These are phyloP conservation scores for Meira nashicola DNA, from an alignment of 1,284 basidiomycete genomes.

Conservation along the genomic window DNA sequence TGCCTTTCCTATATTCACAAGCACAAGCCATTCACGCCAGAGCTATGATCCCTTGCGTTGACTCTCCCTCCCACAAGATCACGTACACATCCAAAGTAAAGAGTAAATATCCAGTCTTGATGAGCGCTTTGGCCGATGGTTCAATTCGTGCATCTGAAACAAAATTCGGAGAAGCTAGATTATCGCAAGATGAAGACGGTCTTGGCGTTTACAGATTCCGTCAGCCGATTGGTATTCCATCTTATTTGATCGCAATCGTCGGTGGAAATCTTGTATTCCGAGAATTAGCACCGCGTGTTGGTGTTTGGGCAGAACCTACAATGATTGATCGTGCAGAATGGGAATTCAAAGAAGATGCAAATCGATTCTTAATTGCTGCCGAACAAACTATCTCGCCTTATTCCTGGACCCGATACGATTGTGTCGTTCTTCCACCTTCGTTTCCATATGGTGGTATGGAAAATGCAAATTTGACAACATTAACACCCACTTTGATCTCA, in stretches of 20 bases:
- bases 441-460: slow-evolving; percentile 67
- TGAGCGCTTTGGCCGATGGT: slow-evolving; percentile 45
- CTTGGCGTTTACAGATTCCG: slow-evolving; percentile 37
- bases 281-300: slow-evolving; percentile 43
- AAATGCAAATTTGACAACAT: slow-evolving; percentile 49
- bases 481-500: slow-evolving; percentile 48
- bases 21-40: slow-evolving; percentile 65
- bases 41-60: slow-evolving; percentile 42
- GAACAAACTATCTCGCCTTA: slow-evolving; percentile 58
- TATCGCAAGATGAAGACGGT: not conserved
- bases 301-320: slow-evolving; percentile 50
- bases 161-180: slow-evolving; percentile 5
- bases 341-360: slow-evolving; percentile 50
- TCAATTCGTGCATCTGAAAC: slow-evolving; percentile 21
- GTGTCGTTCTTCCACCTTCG: slow-evolving; percentile 84
- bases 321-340: slow-evolving; percentile 46
- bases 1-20: slow-evolving; percentile 85
- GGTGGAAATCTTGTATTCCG: slow-evolving; percentile 47
- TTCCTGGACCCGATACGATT: slow-evolving; percentile 81
- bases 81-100: slow-evolving; percentile 46
- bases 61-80: slow-evolving; percentile 49
- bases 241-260: slow-evolving; percentile 50
- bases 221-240: slow-evolving; percentile 47
- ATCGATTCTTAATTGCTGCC: slow-evolving; percentile 47
- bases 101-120: slow-evolving; percentile 44